Base-by-base conservation (phyloP, 129 eudicot species). In the Solidago caesia region DNA sequence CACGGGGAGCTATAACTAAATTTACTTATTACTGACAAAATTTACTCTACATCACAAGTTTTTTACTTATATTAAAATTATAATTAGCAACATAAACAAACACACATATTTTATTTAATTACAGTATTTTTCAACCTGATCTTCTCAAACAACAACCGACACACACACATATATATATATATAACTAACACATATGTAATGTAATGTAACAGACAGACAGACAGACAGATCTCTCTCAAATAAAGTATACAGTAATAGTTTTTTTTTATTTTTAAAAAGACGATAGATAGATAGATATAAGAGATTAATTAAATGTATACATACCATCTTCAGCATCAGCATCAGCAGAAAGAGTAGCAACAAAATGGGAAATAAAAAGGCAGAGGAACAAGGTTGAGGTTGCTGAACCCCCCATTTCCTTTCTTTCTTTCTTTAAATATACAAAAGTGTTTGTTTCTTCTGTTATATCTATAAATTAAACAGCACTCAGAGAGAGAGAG, bases 281-380 rank as follows among this genome's bases (percentile, higher is more conserved):
- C 0, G 21, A 21, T 21, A 21, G 21, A 21, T 21, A 21, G 21
- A 21, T 21, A 21, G 21, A 21, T 21, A 21, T 21, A 21, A 21
- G 21, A 21, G 42, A 60, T 15, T 4, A 60, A 21, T 21, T 21
- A 5, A 26, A 8, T 27, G 68, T 33, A 42, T 27, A 63, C 68
- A 11, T 39, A 63, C 68, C 68, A 14, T 63, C 82, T 64, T 79
- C 78, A 64, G 82, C 82, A 55, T 33, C 39, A 33, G 39, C 39
- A 33, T 33, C 39, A 33, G 39, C 39, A 33, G 74, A 73, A 45
- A 64, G 65, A 72, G 66, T 43, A 55, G 67, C 77, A 29, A 46
- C 8, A 6, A 72, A 48, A 27, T 9, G 70, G 46, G 70, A 59
- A 46, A 66, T 1, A 9, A 79, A 6, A 16, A 79, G 79, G 41